Conservation (phyloP, 495 filamentous ascomycete genomes). For the Tricharina praecox region DNA sequence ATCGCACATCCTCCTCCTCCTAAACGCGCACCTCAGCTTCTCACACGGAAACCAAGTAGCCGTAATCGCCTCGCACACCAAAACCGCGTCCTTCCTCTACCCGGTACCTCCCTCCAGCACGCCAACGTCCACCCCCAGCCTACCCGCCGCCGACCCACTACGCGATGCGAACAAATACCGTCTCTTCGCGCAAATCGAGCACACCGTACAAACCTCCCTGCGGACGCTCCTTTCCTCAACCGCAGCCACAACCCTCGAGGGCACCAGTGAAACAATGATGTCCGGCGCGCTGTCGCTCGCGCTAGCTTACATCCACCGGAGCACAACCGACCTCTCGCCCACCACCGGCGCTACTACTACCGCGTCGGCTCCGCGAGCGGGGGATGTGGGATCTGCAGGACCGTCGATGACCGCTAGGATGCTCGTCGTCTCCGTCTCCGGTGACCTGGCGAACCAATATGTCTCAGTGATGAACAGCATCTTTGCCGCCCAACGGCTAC, state of each 20-base stretch:
- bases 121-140: constrained; percentile 1
- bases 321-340: constrained; percentile 9
- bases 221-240: constrained; percentile 51
- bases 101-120: constrained; percentile 33
- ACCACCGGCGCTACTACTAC: neutral
- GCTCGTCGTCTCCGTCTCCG: constrained; percentile 63
- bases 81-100: constrained; percentile 77
- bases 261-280: constrained; percentile 55
- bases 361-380: constrained; percentile 8
- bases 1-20: constrained; percentile 83
- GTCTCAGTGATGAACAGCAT: constrained; percentile 96
- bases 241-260: constrained; percentile 37
- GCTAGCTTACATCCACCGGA: constrained; percentile 66
- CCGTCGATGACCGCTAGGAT: constrained; percentile 56
- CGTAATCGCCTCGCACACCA: constrained; percentile 73
- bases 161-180: constrained; percentile 78
- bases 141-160: constrained; percentile 9
- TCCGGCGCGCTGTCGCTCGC: constrained; percentile 83
- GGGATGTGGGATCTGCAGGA: neutral
- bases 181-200: constrained; percentile 71
- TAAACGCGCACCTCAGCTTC: constrained; percentile 86
- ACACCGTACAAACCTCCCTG: constrained; percentile 54
- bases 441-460: constrained; percentile 74
- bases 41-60: constrained; percentile 85
- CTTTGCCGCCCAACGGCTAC: constrained; percentile 75